Base-by-base conservation (phyloP, 2,329 filamentous ascomycete genomes). In the Hypoxylon sp. region DNA sequence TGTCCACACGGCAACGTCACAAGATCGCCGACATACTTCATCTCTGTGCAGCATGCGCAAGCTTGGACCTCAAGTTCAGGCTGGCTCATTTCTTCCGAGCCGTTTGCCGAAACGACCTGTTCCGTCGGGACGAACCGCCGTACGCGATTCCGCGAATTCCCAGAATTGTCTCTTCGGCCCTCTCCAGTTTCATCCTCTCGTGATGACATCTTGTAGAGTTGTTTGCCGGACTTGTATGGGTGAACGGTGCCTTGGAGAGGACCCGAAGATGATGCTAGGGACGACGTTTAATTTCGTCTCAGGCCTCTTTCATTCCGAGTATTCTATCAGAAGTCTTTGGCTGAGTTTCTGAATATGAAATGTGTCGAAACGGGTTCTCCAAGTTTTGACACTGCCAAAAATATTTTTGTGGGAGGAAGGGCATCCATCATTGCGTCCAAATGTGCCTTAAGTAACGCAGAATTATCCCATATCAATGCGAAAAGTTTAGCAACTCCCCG, bases 1-100 rank as follows among this genome's bases (percentile, higher is more conserved):
- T 90, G 85, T 1, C 38, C 2, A 32, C 75, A 77, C n/a, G 75
- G 75, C 9, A 66, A 69, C 19, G 48, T 48, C 9, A 60, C 60
- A 1, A 77, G 17, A 1, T 70, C 30, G 0, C n/a, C 17, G 28
- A 61, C 1, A 23, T 23, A 3, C 10, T 3, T 19, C 3, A 4
- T 25, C 0, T 55, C 55, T 19, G 2, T 2, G 10, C 61, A 64
- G 7, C 30, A 28, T 3, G 6, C 17, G 23, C 61, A 64, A 36
- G 23, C 17, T 30, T 17, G 28, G 5, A n/a, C 11, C 5, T 52
- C 5, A 34, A 41, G 2, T 34, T 19, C 17, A 10, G 38, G 14
- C 11, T 43, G 38, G 10, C 7, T 9, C 38, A 43, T 43, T n/a
- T 19, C 7, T 11, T 17, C 7, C 7, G 17, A 2, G 7, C 38